Conservation (phyloP, 345 rosid species). For the Lagerstroemia speciosa region DNA sequence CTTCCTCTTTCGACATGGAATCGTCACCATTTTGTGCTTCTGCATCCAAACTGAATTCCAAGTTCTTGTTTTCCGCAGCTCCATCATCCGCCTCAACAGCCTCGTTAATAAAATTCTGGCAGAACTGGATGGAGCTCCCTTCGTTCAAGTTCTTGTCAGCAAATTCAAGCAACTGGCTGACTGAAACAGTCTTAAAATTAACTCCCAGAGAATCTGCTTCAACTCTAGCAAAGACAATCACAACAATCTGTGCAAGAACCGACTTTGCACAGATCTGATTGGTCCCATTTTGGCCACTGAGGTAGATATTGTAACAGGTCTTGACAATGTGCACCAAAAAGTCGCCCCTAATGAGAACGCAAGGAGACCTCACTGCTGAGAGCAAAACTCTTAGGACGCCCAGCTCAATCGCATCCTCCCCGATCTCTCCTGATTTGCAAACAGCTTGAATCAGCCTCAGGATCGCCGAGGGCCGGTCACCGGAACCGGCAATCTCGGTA, state of each 20-base stretch:
- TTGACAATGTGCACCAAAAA: constrained; percentile 59
- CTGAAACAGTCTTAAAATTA: constrained; percentile 42
- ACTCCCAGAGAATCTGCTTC: constrained; percentile 64
- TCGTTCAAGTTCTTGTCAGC: constrained; percentile 83
- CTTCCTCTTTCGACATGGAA: constrained; percentile 19
- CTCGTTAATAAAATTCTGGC: constrained; percentile 70
- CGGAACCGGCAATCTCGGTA: constrained; percentile 40
- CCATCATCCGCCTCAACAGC: constrained; percentile 60
- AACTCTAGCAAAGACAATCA: constrained; percentile 59
- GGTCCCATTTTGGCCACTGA: constrained; percentile 73
- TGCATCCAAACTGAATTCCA: constrained; percentile 17
- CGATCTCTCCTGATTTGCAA: constrained; percentile 55
- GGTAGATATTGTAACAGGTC: constrained; percentile 87
- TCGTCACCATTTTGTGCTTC: constrained; percentile 36
- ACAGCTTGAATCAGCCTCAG: constrained; percentile 18
- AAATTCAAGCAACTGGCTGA: constrained; percentile 64
- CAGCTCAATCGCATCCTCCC: constrained; percentile 71
- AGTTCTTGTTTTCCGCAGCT: constrained; percentile 33
- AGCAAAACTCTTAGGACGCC: constrained; percentile 68
- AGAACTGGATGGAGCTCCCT: constrained; percentile 69
- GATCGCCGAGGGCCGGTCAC: constrained; percentile 14
- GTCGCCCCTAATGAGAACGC: constrained; percentile 73
- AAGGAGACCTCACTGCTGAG: constrained; percentile 63
- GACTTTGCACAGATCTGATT: constrained; percentile 95
- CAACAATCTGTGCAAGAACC: constrained; percentile 76